Base-by-base conservation (phyloP, 78 protist species). In the Dictyostelium purpureum region DNA sequence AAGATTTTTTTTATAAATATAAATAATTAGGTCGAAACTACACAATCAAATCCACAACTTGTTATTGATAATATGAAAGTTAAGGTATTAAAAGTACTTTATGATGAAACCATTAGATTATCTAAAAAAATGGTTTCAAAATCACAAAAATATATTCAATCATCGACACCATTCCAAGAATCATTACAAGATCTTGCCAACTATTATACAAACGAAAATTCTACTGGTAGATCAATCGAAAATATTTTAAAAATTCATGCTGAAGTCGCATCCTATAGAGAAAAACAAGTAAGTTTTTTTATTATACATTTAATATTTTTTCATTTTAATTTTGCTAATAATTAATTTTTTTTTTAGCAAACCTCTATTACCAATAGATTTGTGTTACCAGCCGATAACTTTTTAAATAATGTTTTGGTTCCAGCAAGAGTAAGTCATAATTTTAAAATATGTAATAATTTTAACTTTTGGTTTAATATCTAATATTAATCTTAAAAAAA, bases 371-470 rank as follows among this genome's bases (percentile, higher is more conserved):
- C 40, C 49, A 85, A 85, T 47, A 77, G 92, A 40, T 85, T 47
- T 47, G 28, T 85, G 7, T 38, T 85, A 63, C 92, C 92, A 42
- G 92, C 92, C 0, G 92, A 85, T 19, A 49, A 45, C 2, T 85
- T 85, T 38, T 51, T 82, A 4, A 16, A 12, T 6, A 38, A 28
- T 5, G 51, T 47, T 11, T n/a, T 82, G 11, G 47, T 42, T 3
- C 90, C 90, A 4, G 78, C 90, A 70, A 70, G 90, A 45, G 81
- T 75, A 75, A 21, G 21, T 75, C n/a, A 26, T 61, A 61, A 31
- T 2, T 31, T 56, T 6, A 26, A 26, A 10, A 26, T n/a, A 4
- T 52, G 21, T 18, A 24, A n/a, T 54, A 6, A n/a, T 54, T 14
- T 54, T 21, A 6, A 24, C 26, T 56, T 56, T 56, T 2, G 5